phyloP scores from a whole-genome alignment of 257 asterid genomes.

The Solanum chilense region DNA sequence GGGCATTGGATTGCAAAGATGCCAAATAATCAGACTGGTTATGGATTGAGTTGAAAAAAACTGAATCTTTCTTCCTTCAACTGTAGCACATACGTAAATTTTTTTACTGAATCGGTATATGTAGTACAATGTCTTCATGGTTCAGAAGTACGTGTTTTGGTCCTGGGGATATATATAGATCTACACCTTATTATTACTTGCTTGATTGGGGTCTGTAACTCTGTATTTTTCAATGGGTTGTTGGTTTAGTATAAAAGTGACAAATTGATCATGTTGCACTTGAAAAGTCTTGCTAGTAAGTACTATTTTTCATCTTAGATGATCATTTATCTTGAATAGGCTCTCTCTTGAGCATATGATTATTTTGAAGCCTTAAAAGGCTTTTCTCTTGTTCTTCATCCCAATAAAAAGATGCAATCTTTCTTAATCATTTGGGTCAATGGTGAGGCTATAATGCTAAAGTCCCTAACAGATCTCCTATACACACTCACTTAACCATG shows the following conservation, averaged over 20 bases:
- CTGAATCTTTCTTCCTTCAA: too few species aligned
- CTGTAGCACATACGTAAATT: background rate
- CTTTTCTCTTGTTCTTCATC: background rate
- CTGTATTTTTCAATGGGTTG: background rate
- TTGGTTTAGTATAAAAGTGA: background rate
- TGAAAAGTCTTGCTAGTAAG: background rate
- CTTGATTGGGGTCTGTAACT: background rate
- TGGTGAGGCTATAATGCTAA: background rate
- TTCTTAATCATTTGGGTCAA: background rate
- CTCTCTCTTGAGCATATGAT: background rate
- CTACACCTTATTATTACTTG: background rate
- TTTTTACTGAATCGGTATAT: background rate
- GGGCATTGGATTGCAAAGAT: too few species aligned
- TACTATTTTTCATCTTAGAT: background rate
- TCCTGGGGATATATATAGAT: background rate
- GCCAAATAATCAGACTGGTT: too few species aligned
- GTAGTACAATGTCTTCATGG: background rate
- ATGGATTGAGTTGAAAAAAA: too few species aligned
- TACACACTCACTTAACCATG: background rate
- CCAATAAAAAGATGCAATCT: background rate
- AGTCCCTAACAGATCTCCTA: background rate
- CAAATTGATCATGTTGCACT: conserved; percentile 2
- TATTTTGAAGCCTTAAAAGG: background rate
- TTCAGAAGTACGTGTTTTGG: background rate
- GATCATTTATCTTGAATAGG: too few species aligned